phyloP scores from a whole-genome alignment of 1,284 basidiomycete species.

The Naganishia sp. region DNA sequence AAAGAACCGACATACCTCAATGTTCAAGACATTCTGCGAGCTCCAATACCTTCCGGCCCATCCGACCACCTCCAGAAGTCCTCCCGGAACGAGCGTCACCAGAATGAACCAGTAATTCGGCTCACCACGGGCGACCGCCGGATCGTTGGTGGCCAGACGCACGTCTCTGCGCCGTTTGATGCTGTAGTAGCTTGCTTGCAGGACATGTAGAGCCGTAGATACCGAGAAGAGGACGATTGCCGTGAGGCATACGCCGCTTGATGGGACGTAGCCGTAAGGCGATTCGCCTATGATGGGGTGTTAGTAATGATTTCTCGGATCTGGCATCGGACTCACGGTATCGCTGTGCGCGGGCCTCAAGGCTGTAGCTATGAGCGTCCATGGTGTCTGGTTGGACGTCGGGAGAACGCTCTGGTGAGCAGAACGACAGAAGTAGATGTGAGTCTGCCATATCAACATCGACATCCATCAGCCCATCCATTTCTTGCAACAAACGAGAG shows the following conservation, averaged over 20 bases:
- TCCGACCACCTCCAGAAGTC: constrained; percentile 59
- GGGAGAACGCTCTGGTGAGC: neutral
- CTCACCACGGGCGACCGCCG: neutral
- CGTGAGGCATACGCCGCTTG: constrained; percentile 46
- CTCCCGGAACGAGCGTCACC: constrained; percentile 59
- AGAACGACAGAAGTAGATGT: neutral
- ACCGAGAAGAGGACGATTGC: constrained; percentile 24
- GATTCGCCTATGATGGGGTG: constrained; percentile 2
- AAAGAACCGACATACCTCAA: constrained; percentile 1
- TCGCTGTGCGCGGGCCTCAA: neutral
- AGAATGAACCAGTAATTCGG: constrained; percentile 59
- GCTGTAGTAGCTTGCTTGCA: constrained; percentile 20
- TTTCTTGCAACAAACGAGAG: neutral
- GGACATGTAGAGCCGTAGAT: constrained; percentile 10
- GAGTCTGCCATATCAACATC: no score
- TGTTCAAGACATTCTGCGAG: constrained; percentile 36
- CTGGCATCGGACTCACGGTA: constrained; percentile 4
- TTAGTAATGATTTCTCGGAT: neutral
- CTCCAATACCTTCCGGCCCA: constrained; percentile 46
- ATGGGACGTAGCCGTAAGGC: constrained; percentile 45
- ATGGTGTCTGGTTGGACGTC: neutral
- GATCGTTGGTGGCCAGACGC: neutral
- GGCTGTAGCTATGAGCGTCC: neutral
- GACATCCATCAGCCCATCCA: neutral
- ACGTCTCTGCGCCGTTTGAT: constrained; percentile 1